Conservation (phyloP, 2,329 filamentous ascomycete genomes). For the Colletotrichum orchidophilum region DNA sequence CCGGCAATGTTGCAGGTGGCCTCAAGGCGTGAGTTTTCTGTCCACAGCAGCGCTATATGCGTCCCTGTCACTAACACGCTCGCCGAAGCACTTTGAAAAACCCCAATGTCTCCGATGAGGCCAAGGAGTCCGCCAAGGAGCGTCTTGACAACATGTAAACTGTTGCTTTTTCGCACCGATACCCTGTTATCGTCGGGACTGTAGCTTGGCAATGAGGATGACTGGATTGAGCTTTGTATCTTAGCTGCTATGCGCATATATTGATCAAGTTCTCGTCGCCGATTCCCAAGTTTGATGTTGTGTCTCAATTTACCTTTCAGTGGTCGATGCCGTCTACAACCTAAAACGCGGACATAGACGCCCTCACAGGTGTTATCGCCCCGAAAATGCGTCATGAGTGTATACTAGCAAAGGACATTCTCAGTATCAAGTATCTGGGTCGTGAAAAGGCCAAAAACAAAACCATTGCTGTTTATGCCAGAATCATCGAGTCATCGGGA, state of each 20-base stretch:
- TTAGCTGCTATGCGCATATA: neutral
- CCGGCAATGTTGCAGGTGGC: slow-evolving; percentile 61
- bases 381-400: too few relatives aligned
- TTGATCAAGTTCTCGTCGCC: too few relatives aligned
- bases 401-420: too few relatives aligned
- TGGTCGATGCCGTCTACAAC: too few relatives aligned
- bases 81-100: slow-evolving; percentile 59
- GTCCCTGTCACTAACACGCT: neutral
- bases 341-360: too few relatives aligned
- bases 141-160: slow-evolving; percentile 55
- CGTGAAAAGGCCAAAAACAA: too few relatives aligned
- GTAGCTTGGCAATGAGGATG: neutral
- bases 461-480: too few relatives aligned
- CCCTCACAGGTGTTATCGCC: too few relatives aligned
- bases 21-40: slow-evolving; percentile 57
- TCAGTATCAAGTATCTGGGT: too few relatives aligned
- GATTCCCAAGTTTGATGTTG: too few relatives aligned
- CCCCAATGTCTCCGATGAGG: slow-evolving; percentile 64
- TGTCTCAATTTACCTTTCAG: too few relatives aligned
- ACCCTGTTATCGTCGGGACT: neutral
- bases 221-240: neutral
- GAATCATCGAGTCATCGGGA: too few relatives aligned
- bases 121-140: slow-evolving; percentile 64
- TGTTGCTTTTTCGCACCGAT: neutral
- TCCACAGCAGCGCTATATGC: fast-evolving